phyloP scores from a whole-genome alignment of 345 rosid species.

The Ricinus communis region DNA sequence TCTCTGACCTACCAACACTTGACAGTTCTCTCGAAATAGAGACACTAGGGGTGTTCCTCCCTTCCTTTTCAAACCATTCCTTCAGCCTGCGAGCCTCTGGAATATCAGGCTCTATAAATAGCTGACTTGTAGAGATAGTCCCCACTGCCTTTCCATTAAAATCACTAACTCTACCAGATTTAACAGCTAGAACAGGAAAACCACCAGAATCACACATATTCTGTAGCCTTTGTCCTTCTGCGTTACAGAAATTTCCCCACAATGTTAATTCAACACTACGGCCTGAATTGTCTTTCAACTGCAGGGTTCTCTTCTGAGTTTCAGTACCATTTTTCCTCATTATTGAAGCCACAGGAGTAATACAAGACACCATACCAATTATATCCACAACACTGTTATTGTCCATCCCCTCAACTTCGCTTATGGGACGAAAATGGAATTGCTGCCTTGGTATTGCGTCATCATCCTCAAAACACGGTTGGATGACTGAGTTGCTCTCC shows the following conservation, averaged over 20 bases:
- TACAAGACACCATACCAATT: constrained; percentile 65
- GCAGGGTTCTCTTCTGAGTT: constrained; percentile 75
- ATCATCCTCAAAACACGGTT: constrained; percentile 76
- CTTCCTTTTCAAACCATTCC: constrained; percentile 82
- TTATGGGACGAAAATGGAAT: constrained; percentile 66
- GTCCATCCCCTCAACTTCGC: constrained; percentile 73
- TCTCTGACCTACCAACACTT: constrained; percentile 51
- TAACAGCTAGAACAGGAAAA: constrained; percentile 76
- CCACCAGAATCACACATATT: constrained; percentile 71
- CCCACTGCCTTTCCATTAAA: constrained; percentile 86
- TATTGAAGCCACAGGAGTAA: constrained; percentile 56
- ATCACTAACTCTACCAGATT: constrained; percentile 68
- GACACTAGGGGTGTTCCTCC: constrained; percentile 51
- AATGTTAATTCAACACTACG: constrained; percentile 83
- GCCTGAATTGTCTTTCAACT: constrained; percentile 79
- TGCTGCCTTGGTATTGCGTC: constrained; percentile 62
- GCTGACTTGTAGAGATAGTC: constrained; percentile 68
- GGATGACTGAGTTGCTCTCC: constrained; percentile 59
- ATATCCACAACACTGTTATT: constrained; percentile 58
- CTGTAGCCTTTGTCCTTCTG: constrained; percentile 77
- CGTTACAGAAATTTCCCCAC: constrained; percentile 77
- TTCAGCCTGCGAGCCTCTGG: constrained; percentile 62
- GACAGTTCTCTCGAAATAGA: constrained; percentile 76
- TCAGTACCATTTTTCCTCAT: constrained; percentile 77
- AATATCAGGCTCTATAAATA: constrained; percentile 70